Base-by-base conservation (phyloP, 2,329 filamentous ascomycete genomes). In the Phialophora macrospora region DNA sequence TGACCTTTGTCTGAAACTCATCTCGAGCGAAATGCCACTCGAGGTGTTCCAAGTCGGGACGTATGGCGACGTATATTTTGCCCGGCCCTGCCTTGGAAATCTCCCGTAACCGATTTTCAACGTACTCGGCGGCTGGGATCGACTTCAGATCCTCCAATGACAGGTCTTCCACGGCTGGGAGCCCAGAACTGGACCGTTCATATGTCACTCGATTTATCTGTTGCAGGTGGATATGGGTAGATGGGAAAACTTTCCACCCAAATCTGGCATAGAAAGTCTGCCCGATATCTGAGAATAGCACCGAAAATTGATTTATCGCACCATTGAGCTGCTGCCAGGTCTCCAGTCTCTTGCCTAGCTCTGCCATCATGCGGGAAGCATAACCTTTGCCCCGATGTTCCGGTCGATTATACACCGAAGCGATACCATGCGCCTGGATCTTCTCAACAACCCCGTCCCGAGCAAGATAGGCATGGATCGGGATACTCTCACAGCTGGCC, bases 251-350 rank as follows among this genome's bases (percentile, higher is more conserved):
- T 56, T 87, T 83, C 93, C 93, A 97, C 54, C 92, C 92, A 69
- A 87, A 83, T 34, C 82, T 83, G 3, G 89, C 85, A 78, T 97
- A 97, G 78, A 93, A 97, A 46, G 81, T 80, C 81, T 92, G 90
- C 22, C 93, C 92, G 69, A 96, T 93, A 73, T 96, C 92, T 8
- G 92, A 96, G 77, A 88, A 97, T 8, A 97, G 82, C 7, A 96
- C 85, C 0, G 91, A 93, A 77, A 94, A 95, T 14, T 86, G 77
- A 68, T 75, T 82, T 74, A 74, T 76, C 70, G 75, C 74, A 22
- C 75, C 73, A 54, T 70, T 67, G 78, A 76, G 44, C 77, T 74
- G 77, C 70, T 87, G 83, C 78, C 84, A 84, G 2, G 78, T 83
- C 68, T 82, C 80, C 49, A 88, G 73, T 60, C 78, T 80, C 58